These are phyloP conservation scores for Meyerozyma athensensis DNA, from an alignment of 1,139 yeast species.

Conservation along the genomic window DNA sequence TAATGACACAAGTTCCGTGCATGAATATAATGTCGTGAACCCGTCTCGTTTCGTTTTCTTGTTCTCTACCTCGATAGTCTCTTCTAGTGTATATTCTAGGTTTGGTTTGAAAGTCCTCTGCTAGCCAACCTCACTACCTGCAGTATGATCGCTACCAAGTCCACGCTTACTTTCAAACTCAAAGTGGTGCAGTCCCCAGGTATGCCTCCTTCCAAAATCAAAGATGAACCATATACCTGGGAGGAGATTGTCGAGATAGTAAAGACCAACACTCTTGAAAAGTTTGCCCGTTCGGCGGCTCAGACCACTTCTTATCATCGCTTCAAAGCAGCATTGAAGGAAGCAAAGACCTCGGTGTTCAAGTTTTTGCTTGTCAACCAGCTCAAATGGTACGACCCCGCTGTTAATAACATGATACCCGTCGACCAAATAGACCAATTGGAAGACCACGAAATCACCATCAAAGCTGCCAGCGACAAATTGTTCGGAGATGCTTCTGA, in stretches of 20 bases:
- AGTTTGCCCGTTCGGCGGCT: conserved; percentile 35
- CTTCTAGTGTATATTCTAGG: background rate
- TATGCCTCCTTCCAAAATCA: conserved; percentile 41
- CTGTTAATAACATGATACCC: conserved; percentile 20
- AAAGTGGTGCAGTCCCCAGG: conserved; percentile 26
- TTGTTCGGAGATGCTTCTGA: conserved; percentile 13
- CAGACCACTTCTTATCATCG: conserved; percentile 29
- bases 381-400: conserved; percentile 28
- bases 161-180: conserved; percentile 14
- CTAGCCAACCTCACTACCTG: too few relatives aligned
- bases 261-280: conserved; percentile 29
- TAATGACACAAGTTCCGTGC: too few relatives aligned
- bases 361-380: conserved; percentile 34
- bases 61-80: background rate
- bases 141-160: conserved; percentile 11
- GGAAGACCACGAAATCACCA: conserved; percentile 12
- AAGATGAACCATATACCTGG: conserved; percentile 29
- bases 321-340: conserved; percentile 30
- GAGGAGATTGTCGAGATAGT: conserved; percentile 29
- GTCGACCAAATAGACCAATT: conserved; percentile 22
- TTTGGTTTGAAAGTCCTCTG: too few relatives aligned
- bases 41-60: background rate
- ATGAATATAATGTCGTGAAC: too few relatives aligned
- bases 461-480: conserved; percentile 8
- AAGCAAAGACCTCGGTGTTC: conserved; percentile 25